Percentiles rank a stretch among this genome's conserved stretches.
phyloP scores from a whole-genome alignment of 192 early-diverging fungal species.

The Coemansia pectinata region DNA sequence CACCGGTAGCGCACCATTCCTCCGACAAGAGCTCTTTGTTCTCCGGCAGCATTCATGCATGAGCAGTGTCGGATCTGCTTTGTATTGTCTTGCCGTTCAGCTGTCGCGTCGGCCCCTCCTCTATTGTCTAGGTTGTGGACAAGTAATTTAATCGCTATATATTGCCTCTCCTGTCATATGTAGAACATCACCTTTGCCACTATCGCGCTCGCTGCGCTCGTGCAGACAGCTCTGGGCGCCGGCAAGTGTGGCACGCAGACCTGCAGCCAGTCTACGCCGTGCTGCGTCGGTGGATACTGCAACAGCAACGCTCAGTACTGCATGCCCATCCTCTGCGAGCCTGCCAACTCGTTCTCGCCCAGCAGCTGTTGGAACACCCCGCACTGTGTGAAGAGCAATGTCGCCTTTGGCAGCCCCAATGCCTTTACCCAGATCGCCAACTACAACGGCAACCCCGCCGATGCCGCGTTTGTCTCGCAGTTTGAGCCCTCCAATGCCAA shows the following conservation, averaged over 20 bases:
- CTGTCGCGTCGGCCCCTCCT: neutral
- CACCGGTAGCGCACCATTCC: neutral
- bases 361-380: constrained; percentile 47
- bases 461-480: constrained; percentile 54
- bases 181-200: constrained; percentile 42
- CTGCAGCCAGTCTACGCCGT: constrained; percentile 42
- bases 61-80: constrained; percentile 4
- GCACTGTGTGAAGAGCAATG: constrained; percentile 43
- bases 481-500: constrained; percentile 57
- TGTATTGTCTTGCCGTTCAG: neutral
- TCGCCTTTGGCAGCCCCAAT: constrained; percentile 31
- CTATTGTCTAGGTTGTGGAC: neutral
- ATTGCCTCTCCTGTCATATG: constrained; percentile 5
- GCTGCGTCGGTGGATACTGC: constrained; percentile 52
- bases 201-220: constrained; percentile 36
- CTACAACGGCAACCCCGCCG: constrained; percentile 58
- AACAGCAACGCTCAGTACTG: constrained; percentile 41
- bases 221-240: constrained; percentile 42
- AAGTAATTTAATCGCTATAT: neutral
- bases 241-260: constrained; percentile 32
- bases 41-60: neutral
- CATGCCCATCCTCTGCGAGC: constrained; percentile 43
- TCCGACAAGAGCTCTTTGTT: neutral
- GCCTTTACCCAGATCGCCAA: constrained; percentile 37
- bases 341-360: constrained; percentile 39